Conservation (phyloP, 768 basidiomycete species). For the Termitomyces bulborhizus region DNA sequence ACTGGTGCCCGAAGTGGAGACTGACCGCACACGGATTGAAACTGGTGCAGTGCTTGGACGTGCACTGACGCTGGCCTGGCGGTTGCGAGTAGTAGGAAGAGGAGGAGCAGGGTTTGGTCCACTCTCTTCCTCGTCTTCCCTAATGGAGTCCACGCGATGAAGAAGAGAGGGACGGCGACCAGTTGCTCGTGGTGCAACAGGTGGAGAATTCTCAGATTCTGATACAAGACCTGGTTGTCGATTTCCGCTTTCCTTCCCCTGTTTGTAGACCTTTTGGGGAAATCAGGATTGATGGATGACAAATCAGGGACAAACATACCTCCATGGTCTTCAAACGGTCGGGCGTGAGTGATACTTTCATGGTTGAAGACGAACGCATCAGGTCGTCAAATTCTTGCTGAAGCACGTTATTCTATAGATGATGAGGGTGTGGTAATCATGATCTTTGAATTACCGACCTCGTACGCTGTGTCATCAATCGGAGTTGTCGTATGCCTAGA, state of each 20-base stretch:
- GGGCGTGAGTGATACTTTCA: constrained; percentile 95
- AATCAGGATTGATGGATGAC: constrained; percentile 17
- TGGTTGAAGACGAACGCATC: constrained; percentile 83
- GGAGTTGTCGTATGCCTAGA: constrained; percentile 28
- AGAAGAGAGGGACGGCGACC: constrained; percentile 39
- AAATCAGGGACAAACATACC: constrained; percentile 46
- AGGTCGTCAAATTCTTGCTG: constrained; percentile 89
- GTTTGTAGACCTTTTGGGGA: constrained; percentile 57
- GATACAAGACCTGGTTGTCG: constrained; percentile 31
- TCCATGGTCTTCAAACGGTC: constrained; percentile 92
- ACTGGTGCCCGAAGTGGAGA: constrained; percentile 29
- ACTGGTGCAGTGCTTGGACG: constrained; percentile 27
- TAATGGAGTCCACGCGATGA: constrained; percentile 52
- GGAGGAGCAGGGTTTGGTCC: constrained; percentile 21
- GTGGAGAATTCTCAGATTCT: constrained; percentile 25
- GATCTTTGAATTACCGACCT: constrained; percentile 22
- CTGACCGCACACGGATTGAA: constrained; percentile 31
- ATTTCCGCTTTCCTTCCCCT: constrained; percentile 52
- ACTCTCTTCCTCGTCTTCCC: constrained; percentile 59
- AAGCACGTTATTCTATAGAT: constrained; percentile 44
- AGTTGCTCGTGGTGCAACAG: constrained; percentile 26
- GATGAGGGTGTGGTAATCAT: constrained; percentile 7
- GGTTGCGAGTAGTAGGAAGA: constrained; percentile 25
- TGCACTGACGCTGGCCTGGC: constrained; percentile 41
- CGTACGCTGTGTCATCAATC: constrained; percentile 24